These are phyloP conservation scores for Aspergillus sclerotioniger DNA, from an alignment of 495 filamentous ascomycete genomes.

Conservation along the genomic window DNA sequence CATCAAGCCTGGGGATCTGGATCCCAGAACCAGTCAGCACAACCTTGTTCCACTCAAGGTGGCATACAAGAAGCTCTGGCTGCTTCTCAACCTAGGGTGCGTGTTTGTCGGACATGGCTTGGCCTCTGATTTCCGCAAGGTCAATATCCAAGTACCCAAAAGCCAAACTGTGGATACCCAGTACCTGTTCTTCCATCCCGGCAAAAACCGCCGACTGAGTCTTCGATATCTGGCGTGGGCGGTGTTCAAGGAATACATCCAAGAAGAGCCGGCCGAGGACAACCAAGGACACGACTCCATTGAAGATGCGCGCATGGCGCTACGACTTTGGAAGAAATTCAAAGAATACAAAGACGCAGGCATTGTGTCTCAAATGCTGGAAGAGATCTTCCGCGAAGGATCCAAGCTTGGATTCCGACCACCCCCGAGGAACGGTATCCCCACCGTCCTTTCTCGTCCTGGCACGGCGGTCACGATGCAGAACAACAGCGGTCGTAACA, in stretches of 20 bases:
- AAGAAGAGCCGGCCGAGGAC: constrained; percentile 61
- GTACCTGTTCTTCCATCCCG: constrained; percentile 71
- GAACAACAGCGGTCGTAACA: constrained; percentile 45
- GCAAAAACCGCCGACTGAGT: constrained; percentile 70
- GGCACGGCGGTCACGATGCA: constrained; percentile 46
- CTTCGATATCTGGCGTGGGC: constrained; percentile 86
- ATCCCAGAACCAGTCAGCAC: constrained; percentile 68
- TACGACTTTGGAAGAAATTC: constrained; percentile 87
- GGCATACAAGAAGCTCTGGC: constrained; percentile 97
- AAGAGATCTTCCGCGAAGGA: constrained; percentile 77
- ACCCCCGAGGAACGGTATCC: constrained; percentile 48
- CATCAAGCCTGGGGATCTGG: constrained; percentile 80
- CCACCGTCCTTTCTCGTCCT: constrained; percentile 41
- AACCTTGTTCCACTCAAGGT: constrained; percentile 82
- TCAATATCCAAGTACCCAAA: constrained; percentile 95
- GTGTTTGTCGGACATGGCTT: constrained; percentile 92
- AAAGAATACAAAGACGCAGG: constrained; percentile 84
- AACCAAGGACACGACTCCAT: constrained; percentile 75
- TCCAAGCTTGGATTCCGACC: constrained; percentile 70
- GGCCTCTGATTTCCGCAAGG: constrained; percentile 90
- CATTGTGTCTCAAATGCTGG: constrained; percentile 67
- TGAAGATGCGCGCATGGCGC: constrained; percentile 86
- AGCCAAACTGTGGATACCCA: constrained; percentile 90
- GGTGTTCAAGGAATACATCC: constrained; percentile 86
- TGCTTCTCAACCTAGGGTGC: constrained; percentile 90